Evolutionary conservation across 768 basidiomycete species (phyloP), one percentile per base, ranked within the genome.

Genomic region (Lactifluus pinguis): DNA sequence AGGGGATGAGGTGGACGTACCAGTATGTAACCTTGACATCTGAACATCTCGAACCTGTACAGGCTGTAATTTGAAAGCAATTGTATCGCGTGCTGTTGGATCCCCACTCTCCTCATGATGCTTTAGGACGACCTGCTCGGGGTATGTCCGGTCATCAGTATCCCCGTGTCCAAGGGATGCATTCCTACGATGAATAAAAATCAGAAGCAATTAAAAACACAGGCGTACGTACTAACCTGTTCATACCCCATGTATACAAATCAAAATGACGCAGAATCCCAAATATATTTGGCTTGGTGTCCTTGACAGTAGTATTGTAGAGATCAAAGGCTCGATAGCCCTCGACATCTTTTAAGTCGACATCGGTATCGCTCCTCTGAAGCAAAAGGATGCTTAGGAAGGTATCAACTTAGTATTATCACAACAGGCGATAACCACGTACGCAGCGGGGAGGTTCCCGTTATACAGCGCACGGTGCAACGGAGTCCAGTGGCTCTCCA

Each of bases 1-100:
- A 8, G 19, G 30, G 3, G 14, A 36, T 47, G 11, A 19, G 11
- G 8, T 34, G 11, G 53, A 65, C 76, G 61, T 59, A 83, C 84
- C 87, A n/a, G 93, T 95, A 67, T 98, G 95, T 21, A 98, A 75
- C 68, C 83, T 89, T 19, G 90, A 86, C 93, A 98, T 95, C 57
- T 76, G 77, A 21, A 94, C 76, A 51, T 85, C 79, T 25, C 77
- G 79, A 14, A 87, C 83, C 15, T 76, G 78, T 38, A 89, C 75
- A 2, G 85, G 82, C 38, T 78, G 74, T 68, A 95, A 89, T 49
- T 83, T 76, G 15, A 75, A 76, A 11, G 75, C 68, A 21, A 82
- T 62, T 3, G 60, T 60, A 30, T 68, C 69, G 58, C 29, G 55
- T 45, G n/a, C 50, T 57, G 4, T 62, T 67, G 56, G 36, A 66